A percentile compares a stretch with the other conserved stretches of the same genome.
Evolutionary conservation across 2,329 filamentous ascomycete genomes (phyloP).

Genomic region (Parafenestella ontariensis): DNA sequence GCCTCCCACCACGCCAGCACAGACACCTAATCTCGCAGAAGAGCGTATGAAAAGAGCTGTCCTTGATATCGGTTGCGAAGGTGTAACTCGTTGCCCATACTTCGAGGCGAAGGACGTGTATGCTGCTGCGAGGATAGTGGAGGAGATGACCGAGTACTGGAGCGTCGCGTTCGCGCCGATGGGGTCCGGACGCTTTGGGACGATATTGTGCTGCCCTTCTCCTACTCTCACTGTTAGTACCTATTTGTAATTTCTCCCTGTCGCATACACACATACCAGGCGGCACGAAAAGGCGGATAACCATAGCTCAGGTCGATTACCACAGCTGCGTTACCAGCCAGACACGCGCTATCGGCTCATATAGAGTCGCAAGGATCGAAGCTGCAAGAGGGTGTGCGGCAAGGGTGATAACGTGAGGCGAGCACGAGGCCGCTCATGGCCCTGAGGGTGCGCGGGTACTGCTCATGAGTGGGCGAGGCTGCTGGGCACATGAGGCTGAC

Average conservation of each 20-base stretch:
- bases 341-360: slow-evolving; percentile 10
- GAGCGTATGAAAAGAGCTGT: slow-evolving; percentile 31
- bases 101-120: slow-evolving; percentile 32
- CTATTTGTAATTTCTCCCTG: neutral
- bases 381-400: slow-evolving; percentile 6
- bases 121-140: slow-evolving; percentile 32
- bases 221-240: slow-evolving; percentile 22
- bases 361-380: neutral
- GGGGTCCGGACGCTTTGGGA: slow-evolving; percentile 33
- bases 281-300: slow-evolving; percentile 35
- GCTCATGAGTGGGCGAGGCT: slow-evolving; percentile 15
- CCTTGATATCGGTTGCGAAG: slow-evolving; percentile 12
- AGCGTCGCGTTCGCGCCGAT: slow-evolving; percentile 40
- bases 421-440: slow-evolving; percentile 15
- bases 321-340: neutral
- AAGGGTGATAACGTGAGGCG: slow-evolving; percentile 10
- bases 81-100: slow-evolving; percentile 19
- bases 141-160: slow-evolving; percentile 32
- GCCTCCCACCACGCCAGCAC: slow-evolving; percentile 25
- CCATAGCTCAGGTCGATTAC: slow-evolving; percentile 21
- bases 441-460: slow-evolving; percentile 10
- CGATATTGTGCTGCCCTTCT: slow-evolving; percentile 35
- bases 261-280: slow-evolving; percentile 25
- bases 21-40: slow-evolving; percentile 30
- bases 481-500: slow-evolving; percentile 20